Base-by-base conservation (phyloP, 2,329 filamentous ascomycete genomes). In the Tolypocladium inflatum region DNA sequence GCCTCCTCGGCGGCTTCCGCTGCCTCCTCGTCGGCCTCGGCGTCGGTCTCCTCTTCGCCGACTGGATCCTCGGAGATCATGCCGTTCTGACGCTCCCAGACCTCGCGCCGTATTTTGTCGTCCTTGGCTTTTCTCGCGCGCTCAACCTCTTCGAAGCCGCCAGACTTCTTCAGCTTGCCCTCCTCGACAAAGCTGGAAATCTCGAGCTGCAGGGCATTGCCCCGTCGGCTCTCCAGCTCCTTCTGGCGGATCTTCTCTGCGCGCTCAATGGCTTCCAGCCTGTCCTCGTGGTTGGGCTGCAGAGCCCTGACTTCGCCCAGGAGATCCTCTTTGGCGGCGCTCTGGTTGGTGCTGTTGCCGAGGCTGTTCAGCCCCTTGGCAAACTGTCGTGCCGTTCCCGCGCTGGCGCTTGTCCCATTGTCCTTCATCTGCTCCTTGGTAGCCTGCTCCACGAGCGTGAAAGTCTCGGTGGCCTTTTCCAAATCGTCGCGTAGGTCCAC, bases 361-460 rank as follows among this genome's bases (percentile, higher is more conserved):
- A 79, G 78, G 63, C 76, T 80, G 54, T 70, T 69, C 3, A 86
- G 72, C 1, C 81, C 81, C 63, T 77, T 78, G 56, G 81, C 81
- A 63, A 86, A 80, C 55, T 80, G 78, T 9, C 81, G 73, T 21
- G 83, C 83, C 6, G 79, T 78, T 52, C 75, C 77, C 13, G 76
- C 75, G 54, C 78, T 77, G 43, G 72, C 71, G 5, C 74, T 73
- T 7, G 82, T 81, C 55, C 83, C 82, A 54, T 77, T 82, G 60
- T 88, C 87, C 70, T 95, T 90, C 74, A 95, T 89, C 71, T 99
- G 94, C 74, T 97, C 91, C 75, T 96, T 96, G n/a, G 92, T 97
- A 10, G 94, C 94, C 74, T 97, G 89, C 74, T 99, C 94, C 19
- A 99, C 94, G 0, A 99, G 83, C 30, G 90, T 89, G 68, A 99